Evolutionary conservation across 352 stramenopile genomes (phyloP).

Genomic region (Globisporangium middletonii): DNA sequence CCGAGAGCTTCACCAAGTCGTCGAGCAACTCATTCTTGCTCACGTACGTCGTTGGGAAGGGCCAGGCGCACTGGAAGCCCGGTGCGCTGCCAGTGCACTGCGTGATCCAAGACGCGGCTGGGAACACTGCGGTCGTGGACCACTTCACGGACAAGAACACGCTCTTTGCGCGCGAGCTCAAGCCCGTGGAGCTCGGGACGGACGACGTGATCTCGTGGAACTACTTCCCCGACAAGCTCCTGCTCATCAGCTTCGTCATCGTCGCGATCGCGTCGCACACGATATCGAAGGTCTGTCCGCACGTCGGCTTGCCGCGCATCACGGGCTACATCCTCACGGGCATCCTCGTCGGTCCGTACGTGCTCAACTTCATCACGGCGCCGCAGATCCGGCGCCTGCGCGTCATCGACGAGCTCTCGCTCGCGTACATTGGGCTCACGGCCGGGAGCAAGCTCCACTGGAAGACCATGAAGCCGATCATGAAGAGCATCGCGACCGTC

Average conservation of each 20-base stretch:
- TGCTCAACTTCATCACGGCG: slow-evolving; percentile 42
- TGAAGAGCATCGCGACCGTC: slow-evolving; percentile 46
- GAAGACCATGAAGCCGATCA: slow-evolving; percentile 52
- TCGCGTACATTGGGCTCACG: slow-evolving; percentile 61
- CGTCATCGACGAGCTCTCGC: slow-evolving; percentile 56
- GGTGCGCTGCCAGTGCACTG: slow-evolving; percentile 50
- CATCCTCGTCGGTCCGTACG: slow-evolving; percentile 59
- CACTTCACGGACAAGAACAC: slow-evolving; percentile 64
- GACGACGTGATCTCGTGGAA: slow-evolving; percentile 40
- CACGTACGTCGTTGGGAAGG: slow-evolving; percentile 55
- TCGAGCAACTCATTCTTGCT: slow-evolving; percentile 38
- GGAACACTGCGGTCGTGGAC: slow-evolving; percentile 43
- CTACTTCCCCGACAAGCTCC: slow-evolving; percentile 45
- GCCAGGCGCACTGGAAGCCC: slow-evolving; percentile 45
- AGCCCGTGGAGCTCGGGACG: slow-evolving; percentile 48
- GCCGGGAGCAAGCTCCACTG: slow-evolving; percentile 62
- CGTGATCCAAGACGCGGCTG: slow-evolving; percentile 38
- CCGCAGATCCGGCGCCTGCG: slow-evolving; percentile 43
- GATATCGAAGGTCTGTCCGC: slow-evolving; percentile 53
- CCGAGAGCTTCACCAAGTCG: slow-evolving; percentile 40
- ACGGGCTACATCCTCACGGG: slow-evolving; percentile 63
- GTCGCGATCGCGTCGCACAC: slow-evolving; percentile 54
- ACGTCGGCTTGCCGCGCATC: slow-evolving; percentile 54
- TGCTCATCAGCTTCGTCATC: slow-evolving; percentile 51
- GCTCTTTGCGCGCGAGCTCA: slow-evolving; percentile 53